These are phyloP conservation scores for Daedalea quercina DNA, from an alignment of 768 basidiomycete genomes.

Conservation along the genomic window DNA sequence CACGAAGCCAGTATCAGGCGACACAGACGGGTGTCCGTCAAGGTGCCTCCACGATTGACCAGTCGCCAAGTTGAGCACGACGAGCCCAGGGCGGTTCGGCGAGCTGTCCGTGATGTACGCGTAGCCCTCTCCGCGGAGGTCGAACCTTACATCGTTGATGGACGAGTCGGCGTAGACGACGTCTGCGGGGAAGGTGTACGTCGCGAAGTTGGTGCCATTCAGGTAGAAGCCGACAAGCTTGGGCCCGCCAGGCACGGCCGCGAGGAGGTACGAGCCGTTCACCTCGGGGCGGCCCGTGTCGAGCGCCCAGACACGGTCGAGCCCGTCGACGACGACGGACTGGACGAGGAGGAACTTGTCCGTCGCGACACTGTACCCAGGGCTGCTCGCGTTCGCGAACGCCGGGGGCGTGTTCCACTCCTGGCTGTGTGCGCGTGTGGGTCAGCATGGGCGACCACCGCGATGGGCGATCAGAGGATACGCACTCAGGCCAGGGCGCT, in stretches of 20 bases:
- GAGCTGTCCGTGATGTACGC: constrained; percentile 17
- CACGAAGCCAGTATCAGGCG: constrained; percentile 3
- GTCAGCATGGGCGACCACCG: too few relatives aligned
- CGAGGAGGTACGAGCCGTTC: constrained; percentile 14
- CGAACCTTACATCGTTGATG: constrained; percentile 18
- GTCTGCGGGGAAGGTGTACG: constrained; percentile 14
- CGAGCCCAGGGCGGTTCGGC: constrained; percentile 13
- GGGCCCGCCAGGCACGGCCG: constrained; percentile 13
- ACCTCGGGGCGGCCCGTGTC: constrained; percentile 19
- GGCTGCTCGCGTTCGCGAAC: constrained; percentile 13
- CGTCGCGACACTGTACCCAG: constrained; percentile 12
- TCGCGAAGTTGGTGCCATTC: constrained; percentile 11
- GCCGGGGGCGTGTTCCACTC: constrained; percentile 17
- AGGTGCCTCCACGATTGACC: constrained; percentile 15
- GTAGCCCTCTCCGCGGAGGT: constrained; percentile 16
- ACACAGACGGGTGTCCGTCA: constrained; percentile 9
- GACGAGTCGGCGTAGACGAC: constrained; percentile 17
- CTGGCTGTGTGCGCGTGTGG: constrained; percentile 1
- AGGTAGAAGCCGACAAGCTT: constrained; percentile 18
- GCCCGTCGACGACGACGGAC: constrained; percentile 19
- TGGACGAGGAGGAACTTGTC: constrained; percentile 18
- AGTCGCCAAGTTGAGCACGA: constrained; percentile 13
- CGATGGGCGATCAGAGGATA: neutral
- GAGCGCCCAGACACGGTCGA: constrained; percentile 19
- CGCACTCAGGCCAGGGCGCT: constrained; percentile 12